These are phyloP conservation scores for Metschnikowia anglica DNA, from an alignment of 805 yeast species.

Conservation along the genomic window DNA sequence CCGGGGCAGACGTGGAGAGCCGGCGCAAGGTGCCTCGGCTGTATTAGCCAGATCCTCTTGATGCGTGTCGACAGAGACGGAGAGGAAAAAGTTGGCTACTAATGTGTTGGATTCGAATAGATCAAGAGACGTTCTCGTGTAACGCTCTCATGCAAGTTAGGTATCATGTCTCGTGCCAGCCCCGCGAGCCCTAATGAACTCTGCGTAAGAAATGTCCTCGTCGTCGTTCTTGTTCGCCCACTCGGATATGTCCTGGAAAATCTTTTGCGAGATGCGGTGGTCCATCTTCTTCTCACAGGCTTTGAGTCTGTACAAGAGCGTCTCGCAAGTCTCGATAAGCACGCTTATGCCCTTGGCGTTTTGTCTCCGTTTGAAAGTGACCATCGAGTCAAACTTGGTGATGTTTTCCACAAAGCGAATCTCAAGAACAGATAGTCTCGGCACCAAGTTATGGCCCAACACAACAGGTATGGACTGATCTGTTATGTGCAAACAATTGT, in stretches of 20 bases:
- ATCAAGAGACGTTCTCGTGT: neutral
- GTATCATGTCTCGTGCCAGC: neutral
- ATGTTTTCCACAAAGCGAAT: conserved; percentile 60
- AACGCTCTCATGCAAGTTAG: conserved; percentile 1
- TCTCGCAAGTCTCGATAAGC: conserved; percentile 77
- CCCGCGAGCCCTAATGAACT: conserved; percentile 9
- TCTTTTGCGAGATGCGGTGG: conserved; percentile 51
- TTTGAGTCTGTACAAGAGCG: conserved; percentile 56
- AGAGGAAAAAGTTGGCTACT: neutral
- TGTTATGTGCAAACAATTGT: conserved; percentile 63
- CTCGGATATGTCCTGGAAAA: conserved; percentile 59
- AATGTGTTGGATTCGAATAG: neutral
- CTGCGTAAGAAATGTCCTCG: conserved; percentile 30
- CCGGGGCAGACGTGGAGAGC: too few relatives aligned
- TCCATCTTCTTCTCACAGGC: conserved; percentile 61
- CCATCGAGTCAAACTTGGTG: conserved; percentile 59
- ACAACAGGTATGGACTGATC: conserved; percentile 57
- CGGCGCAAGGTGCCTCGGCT: too few relatives aligned
- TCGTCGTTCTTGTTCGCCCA: conserved; percentile 59
- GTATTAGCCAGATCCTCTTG: too few relatives aligned
- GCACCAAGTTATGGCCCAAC: conserved; percentile 33
- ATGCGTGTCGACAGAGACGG: too few relatives aligned
- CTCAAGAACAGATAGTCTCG: conserved; percentile 68
- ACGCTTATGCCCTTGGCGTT: conserved; percentile 47
- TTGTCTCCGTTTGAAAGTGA: conserved; percentile 62